A percentile compares a stretch with the other conserved stretches of the same genome.
Evolutionary conservation across 345 rosid species (phyloP).

Genomic region (Viola odorata): DNA sequence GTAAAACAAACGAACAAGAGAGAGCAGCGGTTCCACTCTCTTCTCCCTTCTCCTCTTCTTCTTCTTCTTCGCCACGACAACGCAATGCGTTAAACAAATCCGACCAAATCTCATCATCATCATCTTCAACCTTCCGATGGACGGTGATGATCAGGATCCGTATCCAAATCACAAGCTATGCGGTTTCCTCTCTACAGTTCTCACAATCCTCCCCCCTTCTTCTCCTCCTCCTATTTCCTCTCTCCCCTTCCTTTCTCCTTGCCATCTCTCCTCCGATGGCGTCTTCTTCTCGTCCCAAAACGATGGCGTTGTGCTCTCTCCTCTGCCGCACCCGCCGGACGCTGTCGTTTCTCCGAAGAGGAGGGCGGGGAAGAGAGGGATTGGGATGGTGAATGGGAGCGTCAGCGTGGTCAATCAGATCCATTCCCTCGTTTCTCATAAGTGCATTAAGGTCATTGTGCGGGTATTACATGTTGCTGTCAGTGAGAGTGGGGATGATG

Average conservation of each 20-base stretch:
- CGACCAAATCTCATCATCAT: no score
- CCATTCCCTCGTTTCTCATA: constrained; percentile 47
- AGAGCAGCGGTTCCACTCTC: no score
- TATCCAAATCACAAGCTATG: constrained; percentile 51
- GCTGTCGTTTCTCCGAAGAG: constrained; percentile 6
- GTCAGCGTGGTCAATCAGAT: constrained; percentile 64
- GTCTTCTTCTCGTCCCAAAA: constrained; percentile 36
- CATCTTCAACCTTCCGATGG: no score
- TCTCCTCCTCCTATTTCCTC: constrained; percentile 10
- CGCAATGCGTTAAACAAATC: no score
- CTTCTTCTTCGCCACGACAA: no score
- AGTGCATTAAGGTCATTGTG: constrained; percentile 47
- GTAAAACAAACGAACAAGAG: no score
- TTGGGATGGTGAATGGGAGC: constrained; percentile 80
- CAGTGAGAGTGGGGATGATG: constrained; percentile 24
- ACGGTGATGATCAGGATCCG: background rate
- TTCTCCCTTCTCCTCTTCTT: no score
- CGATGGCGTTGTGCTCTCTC: constrained; percentile 35
- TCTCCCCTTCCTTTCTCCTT: constrained; percentile 33
- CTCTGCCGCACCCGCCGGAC: background rate
- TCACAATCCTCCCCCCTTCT: constrained; percentile 21
- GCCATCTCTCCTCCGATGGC: constrained; percentile 40
- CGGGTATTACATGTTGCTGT: constrained; percentile 40
- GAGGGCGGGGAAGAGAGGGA: constrained; percentile 23
- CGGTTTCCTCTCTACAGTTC: constrained; percentile 64